Base-by-base conservation (phyloP, 1,139 yeast genomes). In the Lodderomyces elongisporus region DNA sequence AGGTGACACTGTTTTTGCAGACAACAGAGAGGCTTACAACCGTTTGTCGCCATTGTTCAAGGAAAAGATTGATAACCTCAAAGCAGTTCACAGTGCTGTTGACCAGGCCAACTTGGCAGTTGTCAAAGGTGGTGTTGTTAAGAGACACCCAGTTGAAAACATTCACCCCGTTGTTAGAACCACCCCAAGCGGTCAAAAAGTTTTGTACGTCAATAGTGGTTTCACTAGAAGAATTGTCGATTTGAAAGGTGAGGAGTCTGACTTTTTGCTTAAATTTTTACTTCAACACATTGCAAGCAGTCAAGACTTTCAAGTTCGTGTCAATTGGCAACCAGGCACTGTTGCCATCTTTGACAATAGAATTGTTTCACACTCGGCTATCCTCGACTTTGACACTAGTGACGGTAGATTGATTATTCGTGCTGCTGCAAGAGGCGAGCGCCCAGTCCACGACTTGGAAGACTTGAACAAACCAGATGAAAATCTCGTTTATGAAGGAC, bases 281-380 rank as follows among this genome's bases (percentile, higher is more conserved):
- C 67, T 66, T 42, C 57, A 62, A 27, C 77, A 77, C 45, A 60
- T 79, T 33, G 74, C 72, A 37, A 43, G 40, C 12, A 46, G 64
- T 17, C 66, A 58, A 34, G 70, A 64, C 41, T 58, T 64, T 38
- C 70, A 64, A 42, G 51, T 60, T 37, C 56, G 70, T 48, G 70
- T 65, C 12, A 53, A 42, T 18, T 64, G 68, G 65, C 69, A 61
- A 44, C 62, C 66, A 18, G 54, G 52, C 33, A 76, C 85, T 4
- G 80, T 82, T 21, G 85, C 78, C 16, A 57, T 79, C 15, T 82
- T 87, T 84, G 88, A 81, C 48, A 80, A 80, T 58, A 68, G 88
- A 55, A 62, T 79, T 46, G 74, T 76, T 21, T 58, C 70, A 28
- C 88, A 81, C 52, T 60, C 79, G 16, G 87, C 88, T 4, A 61